Evolutionary conservation across 2,329 filamentous ascomycete genomes (phyloP), one percentile per base, ranked within the genome.

Genomic region (Penicillium sp.): DNA sequence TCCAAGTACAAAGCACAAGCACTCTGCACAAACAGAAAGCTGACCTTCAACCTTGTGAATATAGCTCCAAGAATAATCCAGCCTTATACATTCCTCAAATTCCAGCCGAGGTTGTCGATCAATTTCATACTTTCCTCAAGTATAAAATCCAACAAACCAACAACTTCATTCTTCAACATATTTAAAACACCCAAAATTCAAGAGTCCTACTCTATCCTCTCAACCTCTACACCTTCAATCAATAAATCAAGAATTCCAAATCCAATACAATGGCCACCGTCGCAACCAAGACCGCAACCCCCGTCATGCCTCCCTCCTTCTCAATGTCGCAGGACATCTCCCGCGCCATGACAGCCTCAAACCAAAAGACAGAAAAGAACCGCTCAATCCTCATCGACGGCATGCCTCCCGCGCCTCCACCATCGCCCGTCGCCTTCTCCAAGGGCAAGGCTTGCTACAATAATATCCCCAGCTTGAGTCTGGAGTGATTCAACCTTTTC

Each of bases 251-350:
- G n/a, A 29, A 35, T 51, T 25, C 19, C 23, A 37, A 23, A 27
- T 4, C 9, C 15, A 31, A 48, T 51, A 29, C 45, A 66, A 58
- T 60, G 54, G 46, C 57, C 29, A 33, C 51, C 27, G 48, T 63
- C 53, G 58, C 56, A 38, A 56, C 62, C 52, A 53, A 50, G 63
- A 67, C 69, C 61, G 40, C 65, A 38, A 62, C 64, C 3, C 61
- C 64, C 1, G 37, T 62, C 46, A 63, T 61, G 37, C 62, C 65
- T 43, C 62, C 61, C 33, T 58, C 50, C 23, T 59, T 56, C 49
- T 73, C 73, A 51, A 52, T 56, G 47, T 72, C 69, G 15, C 70
- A 76, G 56, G 71, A 78, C 48, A 73, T 78, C 63, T 70, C 71
- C 58, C 72, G 69, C 53, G 74, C 75, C 25, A 69, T 75, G 59